phyloP scores from a whole-genome alignment of 78 protist genomes.

The Bigelowiella natans region DNA sequence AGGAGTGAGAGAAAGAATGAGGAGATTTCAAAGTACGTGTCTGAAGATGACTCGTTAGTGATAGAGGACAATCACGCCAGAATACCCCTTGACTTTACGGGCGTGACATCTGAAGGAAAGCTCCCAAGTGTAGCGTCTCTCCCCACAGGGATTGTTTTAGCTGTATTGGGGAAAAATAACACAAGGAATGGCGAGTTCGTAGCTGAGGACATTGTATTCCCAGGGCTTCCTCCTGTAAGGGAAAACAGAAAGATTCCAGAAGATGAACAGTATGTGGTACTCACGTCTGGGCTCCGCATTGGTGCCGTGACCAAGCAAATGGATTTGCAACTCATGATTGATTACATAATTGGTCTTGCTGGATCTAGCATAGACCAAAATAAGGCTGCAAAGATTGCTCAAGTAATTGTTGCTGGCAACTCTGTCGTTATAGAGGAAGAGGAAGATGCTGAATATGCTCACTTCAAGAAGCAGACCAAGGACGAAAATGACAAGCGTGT shows the following conservation, averaged over 20 bases:
- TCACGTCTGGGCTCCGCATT: slow-evolving; percentile 23
- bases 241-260: neutral
- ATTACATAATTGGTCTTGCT: slow-evolving; percentile 9
- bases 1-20: neutral
- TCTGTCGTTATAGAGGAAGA: neutral
- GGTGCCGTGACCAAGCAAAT: neutral
- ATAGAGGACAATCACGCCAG: slow-evolving; percentile 33
- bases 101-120: neutral
- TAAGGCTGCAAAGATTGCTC: neutral
- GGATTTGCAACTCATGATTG: neutral
- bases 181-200: neutral
- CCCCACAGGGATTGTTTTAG: slow-evolving; percentile 5
- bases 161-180: neutral
- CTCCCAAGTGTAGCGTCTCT: neutral
- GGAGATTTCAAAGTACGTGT: neutral
- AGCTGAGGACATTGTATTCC: neutral
- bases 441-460: neutral
- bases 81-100: neutral
- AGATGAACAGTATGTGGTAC: neutral
- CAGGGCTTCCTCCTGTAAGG: slow-evolving; percentile 27
- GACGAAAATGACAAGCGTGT: neutral
- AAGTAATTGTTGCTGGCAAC: slow-evolving; percentile 9
- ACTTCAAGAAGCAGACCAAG: neutral
- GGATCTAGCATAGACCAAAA: neutral
- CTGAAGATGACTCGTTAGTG: slow-evolving; percentile 1